phyloP scores from a whole-genome alignment of 2,329 filamentous ascomycete species.

The Diaporthe citri region DNA sequence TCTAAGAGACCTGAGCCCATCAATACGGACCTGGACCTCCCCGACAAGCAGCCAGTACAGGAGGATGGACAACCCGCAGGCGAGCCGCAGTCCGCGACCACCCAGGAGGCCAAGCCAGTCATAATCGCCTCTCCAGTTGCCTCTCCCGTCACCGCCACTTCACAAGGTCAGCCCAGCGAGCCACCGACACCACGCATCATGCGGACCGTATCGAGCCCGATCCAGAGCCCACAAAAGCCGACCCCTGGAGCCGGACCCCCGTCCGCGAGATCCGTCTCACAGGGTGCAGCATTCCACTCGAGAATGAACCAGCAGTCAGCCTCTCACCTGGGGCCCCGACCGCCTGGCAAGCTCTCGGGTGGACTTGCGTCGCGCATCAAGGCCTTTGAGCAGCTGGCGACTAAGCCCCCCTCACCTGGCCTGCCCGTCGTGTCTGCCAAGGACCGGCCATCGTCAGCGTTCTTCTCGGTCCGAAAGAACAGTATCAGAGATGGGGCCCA shows the following conservation, averaged over 20 bases:
- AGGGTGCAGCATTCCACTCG: conserved; percentile 68
- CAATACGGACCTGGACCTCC: conserved; percentile 58
- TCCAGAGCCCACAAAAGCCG: conserved; percentile 58
- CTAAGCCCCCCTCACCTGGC: conserved; percentile 48
- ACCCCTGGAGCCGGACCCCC: conserved; percentile 61
- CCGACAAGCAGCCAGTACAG: conserved; percentile 56
- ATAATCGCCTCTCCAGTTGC: conserved; percentile 59
- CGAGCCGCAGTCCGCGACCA: conserved; percentile 83
- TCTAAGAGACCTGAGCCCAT: conserved; percentile 67
- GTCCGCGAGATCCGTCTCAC: conserved; percentile 66
- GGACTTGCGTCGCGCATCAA: conserved; percentile 96
- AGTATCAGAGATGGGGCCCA: conserved; percentile 56
- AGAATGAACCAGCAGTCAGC: conserved; percentile 65
- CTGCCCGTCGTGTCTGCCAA: conserved; percentile 42
- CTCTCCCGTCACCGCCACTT: conserved; percentile 42
- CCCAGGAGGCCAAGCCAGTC: conserved; percentile 87
- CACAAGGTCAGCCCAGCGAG: conserved; percentile 46
- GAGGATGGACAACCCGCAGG: conserved; percentile 89
- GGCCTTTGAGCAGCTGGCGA: conserved; percentile 84
- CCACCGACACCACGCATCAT: conserved; percentile 50
- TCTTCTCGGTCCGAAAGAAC: conserved; percentile 69
- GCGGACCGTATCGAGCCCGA: conserved; percentile 64
- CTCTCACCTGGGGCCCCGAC: conserved; percentile 66
- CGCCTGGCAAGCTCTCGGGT: conserved; percentile 86
- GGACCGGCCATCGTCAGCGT: conserved; percentile 64